Percentiles rank a stretch among this genome's conserved stretches.
phyloP scores from a whole-genome alignment of 106 monocot species.

The Apostasia shenzhenica region DNA sequence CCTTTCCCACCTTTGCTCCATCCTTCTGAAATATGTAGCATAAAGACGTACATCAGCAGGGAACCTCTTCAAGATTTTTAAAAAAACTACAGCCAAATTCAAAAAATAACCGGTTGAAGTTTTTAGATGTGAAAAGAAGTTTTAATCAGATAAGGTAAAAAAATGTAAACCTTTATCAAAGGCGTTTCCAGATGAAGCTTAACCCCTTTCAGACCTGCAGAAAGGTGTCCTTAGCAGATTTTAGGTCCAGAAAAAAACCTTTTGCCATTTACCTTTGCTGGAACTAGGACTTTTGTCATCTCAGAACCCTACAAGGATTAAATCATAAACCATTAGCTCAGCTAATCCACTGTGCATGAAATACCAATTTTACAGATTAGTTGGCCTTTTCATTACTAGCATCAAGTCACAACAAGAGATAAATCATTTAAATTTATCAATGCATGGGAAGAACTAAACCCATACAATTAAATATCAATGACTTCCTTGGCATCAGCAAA shows the following conservation, averaged over 20 bases:
- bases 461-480: background rate
- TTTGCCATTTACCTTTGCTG: constrained; percentile 23
- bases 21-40: constrained; percentile 12
- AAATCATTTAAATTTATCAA: background rate
- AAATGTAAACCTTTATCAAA: constrained; percentile 22
- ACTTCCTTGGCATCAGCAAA: too few species aligned
- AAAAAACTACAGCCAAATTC: background rate
- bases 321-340: background rate
- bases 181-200: constrained; percentile 13
- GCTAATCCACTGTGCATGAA: background rate
- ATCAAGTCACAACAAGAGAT: too few species aligned
- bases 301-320: constrained; percentile 29
- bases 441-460: background rate
- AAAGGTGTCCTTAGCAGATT: constrained; percentile 24
- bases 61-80: background rate
- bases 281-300: constrained; percentile 13
- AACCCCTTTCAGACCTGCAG: constrained; percentile 20
- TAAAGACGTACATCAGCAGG: background rate
- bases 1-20: constrained; percentile 33
- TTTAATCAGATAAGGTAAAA: background rate
- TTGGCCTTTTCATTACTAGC: background rate
- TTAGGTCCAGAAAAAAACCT: constrained; percentile 18
- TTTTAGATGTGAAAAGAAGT: background rate
- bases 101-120: background rate
- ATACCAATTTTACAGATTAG: background rate